Base-by-base conservation (phyloP, 148 eudicot species). In the Arctostaphylos glauca region DNA sequence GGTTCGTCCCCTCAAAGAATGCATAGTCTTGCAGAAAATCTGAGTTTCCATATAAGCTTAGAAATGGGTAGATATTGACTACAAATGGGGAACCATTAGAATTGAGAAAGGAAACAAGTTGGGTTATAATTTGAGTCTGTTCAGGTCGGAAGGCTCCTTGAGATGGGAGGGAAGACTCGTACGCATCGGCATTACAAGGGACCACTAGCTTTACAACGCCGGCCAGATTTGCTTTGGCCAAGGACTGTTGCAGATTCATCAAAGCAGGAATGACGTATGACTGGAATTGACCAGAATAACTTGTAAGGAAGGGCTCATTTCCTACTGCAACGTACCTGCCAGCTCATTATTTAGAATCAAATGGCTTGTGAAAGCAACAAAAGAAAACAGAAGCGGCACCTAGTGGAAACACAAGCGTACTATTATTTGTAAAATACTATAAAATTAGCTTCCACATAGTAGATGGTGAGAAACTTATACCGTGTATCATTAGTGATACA, bases 11-110 rank as follows among this genome's bases (percentile, higher is more conserved):
- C 55, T 81, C 91, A 73, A 94, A 94, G 81, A 94, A 94, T 7
- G 96, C 96, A 46, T 94, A 94, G 80, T 94, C 98, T 85, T 94
- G 98, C 2, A 96, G 98, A 80, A 94, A 94, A 83, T 94, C 94
- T 1, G 93, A 86, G 88, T 91, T 94, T 56, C 86, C 92, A 52
- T 91, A 92, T 2, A 94, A 87, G 87, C 98, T 93, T 14, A 94
- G 88, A 73, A 94, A 94, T 23, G 98, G 98, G 77, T 94, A 94
- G 68, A 94, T 94, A 79, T 94, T 94, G 79, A 94, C 98, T 0
- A 94, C 87, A 81, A 94, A 94, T 6, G 98, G 98, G 14, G 97
- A 89, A 31, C 90, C 95, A 74, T 90, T 91, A 46, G 98, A 86
- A 83, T 92, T 88, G 49, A 93, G 94, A 80, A 94, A 91, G 47